Evolutionary conservation across 495 filamentous ascomycete species (phyloP).

Genomic region (Penicillium longicatenatum): DNA sequence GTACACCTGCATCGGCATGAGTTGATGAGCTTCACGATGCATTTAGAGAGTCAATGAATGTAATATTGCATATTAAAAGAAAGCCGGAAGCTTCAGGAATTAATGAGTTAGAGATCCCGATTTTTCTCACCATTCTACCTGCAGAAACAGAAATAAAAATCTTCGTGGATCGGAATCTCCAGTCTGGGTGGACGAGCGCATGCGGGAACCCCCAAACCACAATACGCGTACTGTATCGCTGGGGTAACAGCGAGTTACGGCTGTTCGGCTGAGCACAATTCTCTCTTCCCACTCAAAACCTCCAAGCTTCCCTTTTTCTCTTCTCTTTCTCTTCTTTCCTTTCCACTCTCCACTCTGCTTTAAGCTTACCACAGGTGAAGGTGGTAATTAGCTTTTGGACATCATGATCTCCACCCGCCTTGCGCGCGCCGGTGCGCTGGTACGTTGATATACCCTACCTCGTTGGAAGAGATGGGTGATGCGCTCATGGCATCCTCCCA

Average conservation of each 20-base stretch:
- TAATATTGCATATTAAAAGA: not conserved
- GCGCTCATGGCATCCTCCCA: not conserved
- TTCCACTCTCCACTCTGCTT: slow-evolving; percentile 41
- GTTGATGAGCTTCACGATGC: not conserved
- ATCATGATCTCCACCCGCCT: slow-evolving; percentile 59
- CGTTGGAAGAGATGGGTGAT: slow-evolving; percentile 12
- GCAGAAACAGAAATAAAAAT: not conserved
- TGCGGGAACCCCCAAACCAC: slow-evolving; percentile 29
- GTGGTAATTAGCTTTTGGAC: slow-evolving; percentile 43
- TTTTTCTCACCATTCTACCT: not conserved
- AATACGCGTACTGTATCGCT: slow-evolving; percentile 41
- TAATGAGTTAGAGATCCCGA: slow-evolving; percentile 12
- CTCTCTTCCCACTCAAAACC: slow-evolving; percentile 46
- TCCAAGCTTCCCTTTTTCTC: slow-evolving; percentile 49
- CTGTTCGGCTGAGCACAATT: slow-evolving; percentile 41
- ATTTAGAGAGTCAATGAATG: not conserved
- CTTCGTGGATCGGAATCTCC: not conserved
- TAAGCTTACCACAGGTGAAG: slow-evolving; percentile 41
- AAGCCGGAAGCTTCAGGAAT: not conserved
- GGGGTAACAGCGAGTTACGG: slow-evolving; percentile 47
- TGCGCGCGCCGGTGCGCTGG: slow-evolving; percentile 59
- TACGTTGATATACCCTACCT: slow-evolving; percentile 36
- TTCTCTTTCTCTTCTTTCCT: slow-evolving; percentile 30
- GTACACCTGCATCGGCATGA: slow-evolving; percentile 11
- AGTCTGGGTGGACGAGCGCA: slow-evolving; percentile 14